Percentiles rank a stretch among this genome's conserved stretches.
Conservation (phyloP, 2,329 filamentous ascomycete species). For the Nakataea oryzae region DNA sequence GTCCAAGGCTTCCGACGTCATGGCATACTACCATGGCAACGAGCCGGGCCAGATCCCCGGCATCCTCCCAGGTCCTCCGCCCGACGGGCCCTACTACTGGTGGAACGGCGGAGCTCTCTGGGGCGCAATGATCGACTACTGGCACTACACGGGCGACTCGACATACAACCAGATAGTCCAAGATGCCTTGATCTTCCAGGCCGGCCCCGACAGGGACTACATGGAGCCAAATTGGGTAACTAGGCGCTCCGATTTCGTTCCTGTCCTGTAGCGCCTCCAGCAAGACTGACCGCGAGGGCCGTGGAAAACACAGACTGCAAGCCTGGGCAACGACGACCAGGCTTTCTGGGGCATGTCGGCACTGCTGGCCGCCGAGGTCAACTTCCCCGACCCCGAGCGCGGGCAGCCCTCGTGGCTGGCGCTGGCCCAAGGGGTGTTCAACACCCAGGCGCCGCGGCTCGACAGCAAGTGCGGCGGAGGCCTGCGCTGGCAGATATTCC, state of each 20-base stretch:
- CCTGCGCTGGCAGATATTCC: conserved; percentile 67
- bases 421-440: conserved; percentile 60
- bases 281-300: not conserved
- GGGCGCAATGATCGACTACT: conserved; percentile 60
- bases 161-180: conserved; percentile 42
- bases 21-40: conserved; percentile 15
- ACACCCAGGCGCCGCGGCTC: conserved; percentile 50
- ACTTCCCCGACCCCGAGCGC: conserved; percentile 47
- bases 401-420: conserved; percentile 51
- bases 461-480: conserved; percentile 60
- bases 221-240: conserved; percentile 40
- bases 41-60: conserved; percentile 35
- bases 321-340: conserved; percentile 58
- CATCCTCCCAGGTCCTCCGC: conserved; percentile 44
- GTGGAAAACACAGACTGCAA: conserved; percentile 25
- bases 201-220: conserved; percentile 43
- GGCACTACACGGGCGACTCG: conserved; percentile 54
- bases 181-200: conserved; percentile 45
- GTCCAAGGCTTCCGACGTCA: conserved; percentile 9
- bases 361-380: conserved; percentile 56
- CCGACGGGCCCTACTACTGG: conserved; percentile 55
- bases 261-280: not conserved
- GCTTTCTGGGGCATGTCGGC: conserved; percentile 61
- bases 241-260: not conserved
- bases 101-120: conserved; percentile 64